phyloP scores from a whole-genome alignment of 306 rosid genomes.

The Gynostemma pentaphyllum region DNA sequence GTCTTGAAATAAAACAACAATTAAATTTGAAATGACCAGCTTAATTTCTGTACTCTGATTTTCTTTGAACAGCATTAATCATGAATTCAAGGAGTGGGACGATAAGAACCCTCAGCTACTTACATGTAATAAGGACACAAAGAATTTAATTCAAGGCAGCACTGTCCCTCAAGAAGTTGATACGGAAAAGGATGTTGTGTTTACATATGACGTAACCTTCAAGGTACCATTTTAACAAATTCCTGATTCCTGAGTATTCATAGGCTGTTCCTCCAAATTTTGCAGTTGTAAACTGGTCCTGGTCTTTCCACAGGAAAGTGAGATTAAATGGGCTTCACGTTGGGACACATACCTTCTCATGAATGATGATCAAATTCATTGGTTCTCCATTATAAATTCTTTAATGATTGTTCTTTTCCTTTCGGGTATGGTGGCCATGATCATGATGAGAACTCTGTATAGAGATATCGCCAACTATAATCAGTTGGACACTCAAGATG shows the following conservation, averaged over 20 bases:
- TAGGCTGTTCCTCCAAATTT: conserved; percentile 2
- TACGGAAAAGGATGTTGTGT: conserved; percentile 56
- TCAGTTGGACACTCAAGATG: conserved; percentile 97
- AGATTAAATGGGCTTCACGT: conserved; percentile 97
- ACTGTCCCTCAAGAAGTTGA: conserved; percentile 92
- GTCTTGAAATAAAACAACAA: neutral
- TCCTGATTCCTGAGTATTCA: conserved; percentile 9
- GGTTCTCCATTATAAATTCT: conserved; percentile 97
- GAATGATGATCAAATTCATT: conserved; percentile 99
- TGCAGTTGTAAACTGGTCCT: conserved; percentile 10
- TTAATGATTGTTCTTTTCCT: conserved; percentile 98
- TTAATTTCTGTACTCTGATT: conserved; percentile 7
- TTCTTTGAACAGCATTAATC: conserved; percentile 58
- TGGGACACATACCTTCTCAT: conserved; percentile 99
- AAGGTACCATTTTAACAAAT: conserved; percentile 39
- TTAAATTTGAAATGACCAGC: neutral
- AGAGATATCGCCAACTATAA: conserved; percentile 96
- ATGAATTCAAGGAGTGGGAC: conserved; percentile 81
- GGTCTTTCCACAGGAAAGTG: conserved; percentile 54
- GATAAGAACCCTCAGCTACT: conserved; percentile 67
- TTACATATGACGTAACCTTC: conserved; percentile 94
- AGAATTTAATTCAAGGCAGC: conserved; percentile 71
- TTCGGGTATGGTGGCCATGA: conserved; percentile 99
- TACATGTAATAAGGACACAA: conserved; percentile 91
- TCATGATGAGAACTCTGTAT: conserved; percentile 98